Evolutionary conservation across 2,329 filamentous ascomycete genomes (phyloP).

Genomic region (Amylocarpus encephaloides): DNA sequence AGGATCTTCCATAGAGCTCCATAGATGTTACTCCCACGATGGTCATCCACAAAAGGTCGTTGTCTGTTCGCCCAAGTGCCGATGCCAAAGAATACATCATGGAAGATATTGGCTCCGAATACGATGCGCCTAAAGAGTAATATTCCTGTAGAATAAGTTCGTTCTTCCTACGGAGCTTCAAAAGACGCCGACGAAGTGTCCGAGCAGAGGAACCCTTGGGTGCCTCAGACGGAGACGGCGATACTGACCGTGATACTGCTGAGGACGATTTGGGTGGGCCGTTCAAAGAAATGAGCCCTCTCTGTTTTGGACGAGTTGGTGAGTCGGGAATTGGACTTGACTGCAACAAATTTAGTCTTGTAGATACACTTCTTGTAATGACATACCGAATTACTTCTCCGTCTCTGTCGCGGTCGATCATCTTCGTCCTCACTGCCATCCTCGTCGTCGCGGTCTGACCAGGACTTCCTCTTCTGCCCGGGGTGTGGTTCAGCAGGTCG

Average conservation of each 20-base stretch:
- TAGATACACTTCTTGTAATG: not conserved
- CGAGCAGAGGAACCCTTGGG: conserved; percentile 62
- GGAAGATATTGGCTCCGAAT: conserved; percentile 90
- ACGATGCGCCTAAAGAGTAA: conserved; percentile 81
- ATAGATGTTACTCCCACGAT: conserved; percentile 94
- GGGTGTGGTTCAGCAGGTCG: conserved; percentile 44
- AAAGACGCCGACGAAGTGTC: conserved; percentile 63
- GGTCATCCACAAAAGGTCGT: conserved; percentile 88
- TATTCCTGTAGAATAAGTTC: conserved; percentile 72
- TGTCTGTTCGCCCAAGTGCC: conserved; percentile 92
- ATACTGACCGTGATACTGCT: conserved; percentile 31
- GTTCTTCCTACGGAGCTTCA: conserved; percentile 71
- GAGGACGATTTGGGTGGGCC: conserved; percentile 42
- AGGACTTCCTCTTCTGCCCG: conserved; percentile 74
- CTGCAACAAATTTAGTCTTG: conserved; percentile 33
- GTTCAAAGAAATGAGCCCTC: conserved; percentile 52
- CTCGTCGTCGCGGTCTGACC: conserved; percentile 63
- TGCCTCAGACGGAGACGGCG: conserved; percentile 51
- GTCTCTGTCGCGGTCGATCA: conserved; percentile 68
- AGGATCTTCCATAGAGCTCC: conserved; percentile 83
- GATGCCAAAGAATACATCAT: conserved; percentile 92
- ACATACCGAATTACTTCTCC: conserved; percentile 81
- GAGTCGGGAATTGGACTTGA: conserved; percentile 61
- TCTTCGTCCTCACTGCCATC: conserved; percentile 63
- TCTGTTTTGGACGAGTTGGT: conserved; percentile 52